A percentile compares a stretch with the other conserved stretches of the same genome.
Evolutionary conservation across 2,329 filamentous ascomycete genomes (phyloP).

Genomic region (Xylaria multiplex): DNA sequence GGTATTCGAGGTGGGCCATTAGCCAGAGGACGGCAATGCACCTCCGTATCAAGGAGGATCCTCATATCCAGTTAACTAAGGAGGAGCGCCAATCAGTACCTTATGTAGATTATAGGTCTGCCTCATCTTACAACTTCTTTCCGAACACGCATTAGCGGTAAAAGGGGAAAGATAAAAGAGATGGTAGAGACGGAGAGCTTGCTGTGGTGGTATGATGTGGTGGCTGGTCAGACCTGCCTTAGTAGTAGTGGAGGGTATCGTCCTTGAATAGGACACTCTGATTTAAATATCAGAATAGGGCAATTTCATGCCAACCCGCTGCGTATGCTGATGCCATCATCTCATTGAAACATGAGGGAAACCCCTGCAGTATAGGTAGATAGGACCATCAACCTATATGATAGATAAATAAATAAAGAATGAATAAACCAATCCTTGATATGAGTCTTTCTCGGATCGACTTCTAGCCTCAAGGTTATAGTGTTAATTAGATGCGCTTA

Average conservation of each 20-base stretch:
- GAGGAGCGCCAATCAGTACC: slow-evolving; percentile 4
- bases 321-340: not conserved
- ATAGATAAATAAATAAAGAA: not conserved
- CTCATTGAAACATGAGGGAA: not conserved
- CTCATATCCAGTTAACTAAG: slow-evolving; percentile 26
- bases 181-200: not conserved
- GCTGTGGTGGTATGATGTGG: not conserved
- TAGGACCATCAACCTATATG: not conserved
- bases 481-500: not conserved
- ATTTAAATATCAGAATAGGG: too few species aligned
- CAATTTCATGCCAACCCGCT: too few species aligned
- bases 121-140: slow-evolving; percentile 15
- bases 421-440: not conserved
- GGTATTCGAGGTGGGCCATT: slow-evolving; percentile 48
- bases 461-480: not conserved
- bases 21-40: slow-evolving; percentile 33
- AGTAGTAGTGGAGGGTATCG: not conserved
- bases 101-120: not conserved
- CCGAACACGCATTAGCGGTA: not conserved
- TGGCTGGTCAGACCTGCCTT: not conserved
- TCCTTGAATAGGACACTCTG: not conserved
- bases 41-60: slow-evolving; percentile 39
- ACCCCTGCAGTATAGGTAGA: not conserved
- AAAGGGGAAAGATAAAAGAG: not conserved
- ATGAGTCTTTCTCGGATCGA: not conserved